phyloP scores from a whole-genome alignment of 2,329 filamentous ascomycete species.

The Arthrobotrys iridis region DNA sequence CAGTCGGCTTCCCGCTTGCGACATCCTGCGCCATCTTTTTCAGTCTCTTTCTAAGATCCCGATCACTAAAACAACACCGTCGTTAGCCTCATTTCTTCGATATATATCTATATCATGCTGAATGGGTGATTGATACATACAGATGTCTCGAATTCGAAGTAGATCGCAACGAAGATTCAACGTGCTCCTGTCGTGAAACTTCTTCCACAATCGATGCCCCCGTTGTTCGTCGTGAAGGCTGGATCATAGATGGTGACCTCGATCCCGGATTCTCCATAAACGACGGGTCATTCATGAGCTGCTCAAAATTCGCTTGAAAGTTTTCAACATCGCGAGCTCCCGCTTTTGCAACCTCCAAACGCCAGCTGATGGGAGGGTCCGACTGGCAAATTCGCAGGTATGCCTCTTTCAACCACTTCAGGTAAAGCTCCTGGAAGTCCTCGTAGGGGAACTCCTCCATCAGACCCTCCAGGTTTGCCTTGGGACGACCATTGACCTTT shows the following conservation, averaged over 20 bases:
- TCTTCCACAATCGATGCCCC: neutral
- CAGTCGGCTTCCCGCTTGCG: neutral
- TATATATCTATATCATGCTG: neutral
- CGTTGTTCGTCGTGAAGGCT: neutral
- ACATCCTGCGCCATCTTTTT: neutral
- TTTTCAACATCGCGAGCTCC: neutral
- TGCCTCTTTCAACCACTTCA: constrained; percentile 22
- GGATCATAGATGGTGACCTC: neutral
- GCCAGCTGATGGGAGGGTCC: neutral
- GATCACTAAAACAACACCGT: neutral
- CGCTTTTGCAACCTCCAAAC: neutral
- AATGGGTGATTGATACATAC: neutral
- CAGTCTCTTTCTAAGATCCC: neutral
- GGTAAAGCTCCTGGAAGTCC: neutral
- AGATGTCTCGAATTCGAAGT: neutral
- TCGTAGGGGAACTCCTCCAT: neutral
- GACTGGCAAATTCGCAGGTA: neutral
- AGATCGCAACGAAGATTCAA: neutral
- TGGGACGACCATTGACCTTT: neutral
- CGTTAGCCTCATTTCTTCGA: neutral
- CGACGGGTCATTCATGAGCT: neutral
- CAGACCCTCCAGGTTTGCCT: neutral
- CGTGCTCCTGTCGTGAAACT: neutral
- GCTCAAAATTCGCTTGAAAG: neutral
- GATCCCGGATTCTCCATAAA: neutral